Base-by-base conservation (phyloP, 352 stramenopile species). In the Achlya hypogyna region DNA sequence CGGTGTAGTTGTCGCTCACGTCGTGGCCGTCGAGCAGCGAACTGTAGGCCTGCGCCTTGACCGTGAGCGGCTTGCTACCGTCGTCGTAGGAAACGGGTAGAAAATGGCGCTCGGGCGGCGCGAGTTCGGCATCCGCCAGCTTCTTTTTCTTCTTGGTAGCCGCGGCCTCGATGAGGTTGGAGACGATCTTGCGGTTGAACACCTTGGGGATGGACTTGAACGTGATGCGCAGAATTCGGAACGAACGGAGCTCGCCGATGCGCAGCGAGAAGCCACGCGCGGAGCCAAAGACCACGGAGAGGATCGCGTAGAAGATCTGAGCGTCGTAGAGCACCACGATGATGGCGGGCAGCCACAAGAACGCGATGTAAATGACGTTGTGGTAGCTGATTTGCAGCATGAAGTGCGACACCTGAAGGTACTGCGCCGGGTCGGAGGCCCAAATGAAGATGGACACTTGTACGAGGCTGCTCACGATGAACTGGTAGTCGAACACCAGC, bases 401-500 rank as follows among this genome's bases (percentile, higher is more conserved):
- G 43, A 63, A 68, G n/a, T 68, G 22, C 14, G 62, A 58, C n/a
- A 68, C 51, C 12, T 31, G n/a, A 5, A 68, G 45, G 23, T 58
- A 68, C 32, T 68, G 12, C 1, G 18, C 25, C n/a, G 5, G 5
- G 9, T 68, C 23, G 23, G 45, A 64, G 52, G 74, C 87, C 47
- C 89, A 98, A 51, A 99, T 91, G 75, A 99, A 79, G 58, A 99
- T 82, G 4, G 91, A 97, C n/a, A 96, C 96, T 2, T 96, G 86
- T 34, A 98, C 97, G 38, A 98, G 92, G 42, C 89, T 91, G 71
- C 98, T 98, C 40, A 99, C 88, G 79, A 98, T 97, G 64, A 99
- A 97, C 62, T 98, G 79, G 69, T 99, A 93, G 29, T 96, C 98
- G 72, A 99, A 99, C 51, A 93, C 84, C 32, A 99, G 88, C 80